These are phyloP conservation scores for Collybia mongolica DNA, from an alignment of 768 basidiomycete species.

Conservation along the genomic window DNA sequence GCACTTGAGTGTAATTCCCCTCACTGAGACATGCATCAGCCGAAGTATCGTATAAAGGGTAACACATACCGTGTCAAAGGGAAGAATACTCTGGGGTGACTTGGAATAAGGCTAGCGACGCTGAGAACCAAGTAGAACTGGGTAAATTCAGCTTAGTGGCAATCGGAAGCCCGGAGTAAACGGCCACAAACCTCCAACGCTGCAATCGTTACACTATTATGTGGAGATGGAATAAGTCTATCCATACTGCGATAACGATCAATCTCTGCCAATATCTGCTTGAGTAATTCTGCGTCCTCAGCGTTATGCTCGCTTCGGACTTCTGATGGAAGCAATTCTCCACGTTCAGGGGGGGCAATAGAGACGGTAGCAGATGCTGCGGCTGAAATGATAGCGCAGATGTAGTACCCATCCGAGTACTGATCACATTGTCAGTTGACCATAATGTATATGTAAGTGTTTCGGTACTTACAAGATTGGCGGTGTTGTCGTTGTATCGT, in stretches of 20 bases:
- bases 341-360: conserved; percentile 74
- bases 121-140: conserved; percentile 83
- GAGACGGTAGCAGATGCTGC: conserved; percentile 80
- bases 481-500: conserved; percentile 94
- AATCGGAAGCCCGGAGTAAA: neutral
- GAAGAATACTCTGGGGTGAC: conserved; percentile 77
- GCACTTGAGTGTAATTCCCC: conserved; percentile 91
- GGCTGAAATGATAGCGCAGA: conserved; percentile 81
- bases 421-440: conserved; percentile 24
- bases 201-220: conserved; percentile 91
- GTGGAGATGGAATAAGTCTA: conserved; percentile 88
- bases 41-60: neutral
- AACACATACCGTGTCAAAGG: conserved; percentile 77
- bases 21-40: conserved; percentile 55
- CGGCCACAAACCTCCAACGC: conserved; percentile 74
- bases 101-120: conserved; percentile 74
- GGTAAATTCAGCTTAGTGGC: conserved; percentile 2
- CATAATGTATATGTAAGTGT: neutral
- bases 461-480: conserved; percentile 65
- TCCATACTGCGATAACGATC: conserved; percentile 95
- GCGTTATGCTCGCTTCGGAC: conserved; percentile 61
- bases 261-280: conserved; percentile 76
- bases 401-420: conserved; percentile 92
- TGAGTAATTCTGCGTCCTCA: conserved; percentile 69
- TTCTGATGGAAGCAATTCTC: conserved; percentile 72